Percentiles rank a stretch among this genome's conserved stretches.
phyloP scores from a whole-genome alignment of 2,329 filamentous ascomycete species.

The Pezicula rhizophila region DNA sequence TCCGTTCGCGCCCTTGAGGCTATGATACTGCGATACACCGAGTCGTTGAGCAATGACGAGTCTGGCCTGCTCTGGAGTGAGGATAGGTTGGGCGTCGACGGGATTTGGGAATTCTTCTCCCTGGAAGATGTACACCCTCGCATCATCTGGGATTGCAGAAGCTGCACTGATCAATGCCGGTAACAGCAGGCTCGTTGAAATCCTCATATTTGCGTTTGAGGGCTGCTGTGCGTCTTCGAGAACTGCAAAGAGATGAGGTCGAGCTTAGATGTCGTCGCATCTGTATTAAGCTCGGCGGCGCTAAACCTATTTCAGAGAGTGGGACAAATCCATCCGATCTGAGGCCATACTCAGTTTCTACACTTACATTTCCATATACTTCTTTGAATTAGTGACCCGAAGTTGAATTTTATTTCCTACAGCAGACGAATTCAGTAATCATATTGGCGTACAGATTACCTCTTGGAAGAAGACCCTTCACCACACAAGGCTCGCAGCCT shows the following conservation, averaged over 20 bases:
- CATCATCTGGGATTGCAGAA: conserved; percentile 29
- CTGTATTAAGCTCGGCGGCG: neutral
- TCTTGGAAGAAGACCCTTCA: too few relatives aligned
- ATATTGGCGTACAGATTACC: neutral
- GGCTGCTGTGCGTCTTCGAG: neutral
- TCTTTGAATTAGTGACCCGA: neutral
- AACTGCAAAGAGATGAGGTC: too few relatives aligned
- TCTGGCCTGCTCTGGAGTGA: conserved; percentile 38
- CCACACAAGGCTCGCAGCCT: conserved; percentile 16
- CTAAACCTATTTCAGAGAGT: neutral
- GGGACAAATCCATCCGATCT: too few relatives aligned
- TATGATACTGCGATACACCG: conserved; percentile 37
- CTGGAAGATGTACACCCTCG: conserved; percentile 47
- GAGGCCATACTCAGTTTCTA: too few relatives aligned
- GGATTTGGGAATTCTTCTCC: conserved; percentile 27
- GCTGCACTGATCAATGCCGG: conserved; percentile 31
- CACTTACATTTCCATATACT: too few relatives aligned
- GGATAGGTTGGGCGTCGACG: conserved; percentile 40
- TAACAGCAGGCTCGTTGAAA: conserved; percentile 32
- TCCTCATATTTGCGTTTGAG: conserved; percentile 32
- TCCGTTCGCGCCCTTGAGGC: conserved; percentile 32
- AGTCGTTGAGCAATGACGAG: conserved; percentile 55
- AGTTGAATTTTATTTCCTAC: neutral
- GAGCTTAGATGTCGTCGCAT: too few relatives aligned
- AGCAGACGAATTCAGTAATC: neutral